Conservation (phyloP, 1,284 basidiomycete genomes). For the Tremellales sp. region DNA sequence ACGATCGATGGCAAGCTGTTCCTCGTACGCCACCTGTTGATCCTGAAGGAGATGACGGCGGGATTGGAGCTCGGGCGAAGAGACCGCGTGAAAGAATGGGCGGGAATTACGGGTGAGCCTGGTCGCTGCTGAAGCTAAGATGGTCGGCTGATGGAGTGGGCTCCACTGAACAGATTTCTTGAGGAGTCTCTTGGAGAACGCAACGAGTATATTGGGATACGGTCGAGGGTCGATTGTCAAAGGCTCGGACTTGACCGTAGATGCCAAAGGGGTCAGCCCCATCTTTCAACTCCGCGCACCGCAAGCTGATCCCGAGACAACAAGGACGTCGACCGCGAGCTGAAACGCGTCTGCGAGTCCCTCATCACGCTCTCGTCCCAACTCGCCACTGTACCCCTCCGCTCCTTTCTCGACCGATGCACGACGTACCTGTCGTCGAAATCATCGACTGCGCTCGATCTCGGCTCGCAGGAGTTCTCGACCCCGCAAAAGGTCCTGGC, state of each 20-base stretch:
- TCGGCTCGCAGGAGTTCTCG: conserved; percentile 55
- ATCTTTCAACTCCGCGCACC: neutral
- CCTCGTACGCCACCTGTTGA: conserved; percentile 80
- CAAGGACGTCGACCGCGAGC: conserved; percentile 75
- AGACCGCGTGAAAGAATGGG: conserved; percentile 47
- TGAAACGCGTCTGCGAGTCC: conserved; percentile 75
- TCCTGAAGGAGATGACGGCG: conserved; percentile 80
- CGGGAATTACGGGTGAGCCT: conserved; percentile 48
- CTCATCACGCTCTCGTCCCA: conserved; percentile 65
- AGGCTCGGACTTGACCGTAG: conserved; percentile 30
- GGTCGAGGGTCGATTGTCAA: conserved; percentile 18
- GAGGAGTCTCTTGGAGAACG: conserved; percentile 65
- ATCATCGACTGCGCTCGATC: conserved; percentile 36
- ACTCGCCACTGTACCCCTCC: conserved; percentile 55
- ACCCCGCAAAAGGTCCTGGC: conserved; percentile 47
- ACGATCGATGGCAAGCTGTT: conserved; percentile 73
- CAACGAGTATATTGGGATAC: conserved; percentile 60
- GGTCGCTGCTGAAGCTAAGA: neutral
- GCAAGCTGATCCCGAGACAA: neutral
- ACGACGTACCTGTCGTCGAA: conserved; percentile 40
- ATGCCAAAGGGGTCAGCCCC: conserved; percentile 56
- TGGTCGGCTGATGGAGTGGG: neutral
- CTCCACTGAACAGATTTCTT: conserved; percentile 58
- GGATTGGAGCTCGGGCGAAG: conserved; percentile 62
- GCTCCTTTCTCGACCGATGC: conserved; percentile 59